Evolutionary conservation across 441 rosid species (phyloP), one percentile per base, ranked within the genome.

Genomic region (Jatropha multifida): DNA sequence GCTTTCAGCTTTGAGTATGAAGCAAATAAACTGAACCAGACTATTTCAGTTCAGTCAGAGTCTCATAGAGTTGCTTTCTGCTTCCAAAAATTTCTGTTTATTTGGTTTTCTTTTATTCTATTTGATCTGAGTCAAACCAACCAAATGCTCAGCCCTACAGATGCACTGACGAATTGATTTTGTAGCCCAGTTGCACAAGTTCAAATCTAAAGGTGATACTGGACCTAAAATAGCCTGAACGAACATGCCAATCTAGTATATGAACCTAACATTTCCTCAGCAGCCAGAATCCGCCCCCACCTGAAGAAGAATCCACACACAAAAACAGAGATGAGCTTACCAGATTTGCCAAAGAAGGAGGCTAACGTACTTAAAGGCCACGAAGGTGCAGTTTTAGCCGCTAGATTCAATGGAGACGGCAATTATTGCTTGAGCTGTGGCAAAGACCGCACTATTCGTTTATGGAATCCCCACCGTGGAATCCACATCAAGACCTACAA

Each of bases 381-480:
- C 77, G 99, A 92, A 71, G 99, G 99, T 0, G 97, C 92, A 18
- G 97, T 96, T 46, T 83, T 92, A 78, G 99, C 97, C 0, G 97
- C 99, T 63, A 86, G 98, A 71, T 96, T 93, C 88, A 94, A 92
- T 82, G 90, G 82, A 3, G 99, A 96, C 74, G 97, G 98, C 0
- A 94, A 96, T 83, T 93, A 93, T 77, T 92, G 98, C 77, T 93
- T 96, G 23, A 89, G 93, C 75, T 87, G 97, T 77, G 97, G 97
- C 40, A 96, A 96, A 81, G 97, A 93, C 84, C 96, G 99, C 17
- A 92, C 98, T 14, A 94, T 94, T 69, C 98, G 97, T 63, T 89
- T 96, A n/a, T 93, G 99, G 99, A 93, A 96, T 65, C 99, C 99
- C 18, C 98, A 96, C 92, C 97, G 97, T 20, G 97, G 98, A 49